A percentile compares a stretch with the other conserved stretches of the same genome.
These are phyloP conservation scores for Kodamaea neixiangensis DNA, from an alignment of 805 yeast genomes.

Conservation along the genomic window DNA sequence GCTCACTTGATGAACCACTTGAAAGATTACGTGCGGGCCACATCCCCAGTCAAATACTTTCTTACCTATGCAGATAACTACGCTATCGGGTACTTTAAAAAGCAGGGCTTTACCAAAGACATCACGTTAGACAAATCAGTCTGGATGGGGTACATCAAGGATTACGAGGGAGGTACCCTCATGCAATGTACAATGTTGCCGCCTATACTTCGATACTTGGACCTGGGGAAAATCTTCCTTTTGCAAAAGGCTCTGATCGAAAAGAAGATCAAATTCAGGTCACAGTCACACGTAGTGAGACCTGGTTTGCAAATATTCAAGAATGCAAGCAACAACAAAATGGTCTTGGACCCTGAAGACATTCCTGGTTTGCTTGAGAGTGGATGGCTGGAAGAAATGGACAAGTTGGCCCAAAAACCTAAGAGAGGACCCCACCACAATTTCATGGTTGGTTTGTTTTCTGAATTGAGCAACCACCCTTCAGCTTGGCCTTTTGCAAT, in stretches of 20 bases:
- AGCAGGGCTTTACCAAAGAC: constrained; percentile 97
- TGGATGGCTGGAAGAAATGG: constrained; percentile 99
- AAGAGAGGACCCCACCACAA: constrained; percentile 94
- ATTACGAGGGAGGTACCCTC: constrained; percentile 97
- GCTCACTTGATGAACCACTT: constrained; percentile 98
- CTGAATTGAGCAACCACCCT: constrained; percentile 91
- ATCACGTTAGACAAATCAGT: constrained; percentile 78
- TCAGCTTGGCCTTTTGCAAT: constrained; percentile 97
- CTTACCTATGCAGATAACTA: constrained; percentile 97
- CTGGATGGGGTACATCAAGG: constrained; percentile 99
- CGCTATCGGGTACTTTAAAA: constrained; percentile 97
- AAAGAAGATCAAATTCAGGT: constrained; percentile 74
- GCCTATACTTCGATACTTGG: constrained; percentile 74
- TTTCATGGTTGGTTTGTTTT: constrained; percentile 82
- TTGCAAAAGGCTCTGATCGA: constrained; percentile 91
- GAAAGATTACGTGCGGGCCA: constrained; percentile 90
- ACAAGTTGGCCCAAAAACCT: constrained; percentile 91
- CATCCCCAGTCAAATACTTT: constrained; percentile 82
- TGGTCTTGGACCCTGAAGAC: constrained; percentile 62
- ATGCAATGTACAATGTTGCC: constrained; percentile 98
- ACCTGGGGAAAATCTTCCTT: constrained; percentile 79
- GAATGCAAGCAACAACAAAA: constrained; percentile 39
- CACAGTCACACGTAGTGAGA: constrained; percentile 77
- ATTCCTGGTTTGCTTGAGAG: constrained; percentile 92
- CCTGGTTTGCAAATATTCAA: constrained; percentile 79